Percentiles rank a stretch among this genome's conserved stretches.
These are phyloP conservation scores for Saksenaea oblongispora DNA, from an alignment of 371 early-diverging fungal genomes.

Conservation along the genomic window DNA sequence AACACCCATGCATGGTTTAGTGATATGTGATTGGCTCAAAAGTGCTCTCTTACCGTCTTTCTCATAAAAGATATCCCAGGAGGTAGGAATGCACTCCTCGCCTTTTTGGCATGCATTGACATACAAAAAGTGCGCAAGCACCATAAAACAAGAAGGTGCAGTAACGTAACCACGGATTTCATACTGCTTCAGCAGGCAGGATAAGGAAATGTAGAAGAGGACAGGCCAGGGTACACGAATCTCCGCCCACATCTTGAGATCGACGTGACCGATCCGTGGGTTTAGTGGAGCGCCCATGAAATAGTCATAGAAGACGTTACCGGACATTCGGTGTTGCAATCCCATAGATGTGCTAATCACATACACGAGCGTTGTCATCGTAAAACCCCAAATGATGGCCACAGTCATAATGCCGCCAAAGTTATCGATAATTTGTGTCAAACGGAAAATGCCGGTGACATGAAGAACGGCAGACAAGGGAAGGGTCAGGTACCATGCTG, in stretches of 20 bases:
- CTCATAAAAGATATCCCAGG: conserved; percentile 71
- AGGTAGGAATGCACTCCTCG: conserved; percentile 76
- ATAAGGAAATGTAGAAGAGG: conserved; percentile 66
- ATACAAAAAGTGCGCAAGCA: conserved; percentile 74
- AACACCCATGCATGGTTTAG: not conserved
- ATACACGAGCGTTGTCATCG: conserved; percentile 49
- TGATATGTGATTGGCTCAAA: not conserved
- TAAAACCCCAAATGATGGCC: conserved; percentile 59
- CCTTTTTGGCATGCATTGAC: conserved; percentile 77
- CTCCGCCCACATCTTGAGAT: conserved; percentile 88
- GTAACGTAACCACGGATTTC: conserved; percentile 61
- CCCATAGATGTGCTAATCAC: conserved; percentile 31
- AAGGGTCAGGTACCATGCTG: conserved; percentile 57
- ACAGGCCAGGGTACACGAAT: conserved; percentile 78
- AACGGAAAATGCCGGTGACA: conserved; percentile 49
- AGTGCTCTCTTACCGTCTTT: conserved; percentile 50
- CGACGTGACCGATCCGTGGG: conserved; percentile 75
- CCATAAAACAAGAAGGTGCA: conserved; percentile 71
- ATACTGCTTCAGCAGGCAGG: conserved; percentile 74
- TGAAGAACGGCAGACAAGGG: conserved; percentile 50
- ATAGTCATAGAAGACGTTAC: conserved; percentile 78
- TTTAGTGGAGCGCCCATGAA: conserved; percentile 77
- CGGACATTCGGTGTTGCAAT: conserved; percentile 66
- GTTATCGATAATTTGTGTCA: conserved; percentile 60
- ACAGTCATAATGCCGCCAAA: conserved; percentile 63